Evolutionary conservation across 495 filamentous ascomycete genomes (phyloP), one percentile per base, ranked within the genome.

Genomic region (Annulohypoxylon stygium): DNA sequence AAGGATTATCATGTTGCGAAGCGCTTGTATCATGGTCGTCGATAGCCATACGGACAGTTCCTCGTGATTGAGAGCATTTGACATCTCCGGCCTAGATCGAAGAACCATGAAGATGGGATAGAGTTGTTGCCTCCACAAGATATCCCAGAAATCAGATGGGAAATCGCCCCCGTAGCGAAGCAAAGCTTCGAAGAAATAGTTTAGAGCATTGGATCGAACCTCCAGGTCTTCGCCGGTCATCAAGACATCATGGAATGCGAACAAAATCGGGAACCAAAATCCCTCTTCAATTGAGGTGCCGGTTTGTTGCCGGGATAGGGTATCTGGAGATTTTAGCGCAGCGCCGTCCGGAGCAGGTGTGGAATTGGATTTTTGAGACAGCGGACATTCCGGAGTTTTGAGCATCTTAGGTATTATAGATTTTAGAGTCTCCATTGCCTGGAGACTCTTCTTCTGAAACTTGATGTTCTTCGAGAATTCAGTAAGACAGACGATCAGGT

Each of bases 211-310:
- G 47, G 94, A 97, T 70, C 96, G 90, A 51, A 97, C 95, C 78
- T 99, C 96, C n/a, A 99, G 87, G 78, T 99, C 96, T 79, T 98
- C 96, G 2, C 96, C 96, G 33, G 96, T 99, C 96, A 99, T 99
- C 20, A 99, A 84, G 20, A 98, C 94, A 81, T 99, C 96, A 80
- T 99, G 96, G 84, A 98, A 98, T 5, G 97, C 94, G 78, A 98
- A 98, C 11, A 99, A 86, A 33, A 99, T 92, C 0, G 96, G 96
- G 73, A 98, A 98, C 96, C 96, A 99, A 81, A 93, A 99, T 41
- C 97, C 95, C 78, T 98, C 97, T 76, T 98, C 95, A 70, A 96
- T 88, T 0, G 93, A 94, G 61, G 90, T 91, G 26, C 86, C 81
- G 9, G 78, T 86, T 71, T 89, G 88, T 34, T 75, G 76, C 18